phyloP scores from a whole-genome alignment of 2,329 filamentous ascomycete genomes.

The Fusarium armeniacum region DNA sequence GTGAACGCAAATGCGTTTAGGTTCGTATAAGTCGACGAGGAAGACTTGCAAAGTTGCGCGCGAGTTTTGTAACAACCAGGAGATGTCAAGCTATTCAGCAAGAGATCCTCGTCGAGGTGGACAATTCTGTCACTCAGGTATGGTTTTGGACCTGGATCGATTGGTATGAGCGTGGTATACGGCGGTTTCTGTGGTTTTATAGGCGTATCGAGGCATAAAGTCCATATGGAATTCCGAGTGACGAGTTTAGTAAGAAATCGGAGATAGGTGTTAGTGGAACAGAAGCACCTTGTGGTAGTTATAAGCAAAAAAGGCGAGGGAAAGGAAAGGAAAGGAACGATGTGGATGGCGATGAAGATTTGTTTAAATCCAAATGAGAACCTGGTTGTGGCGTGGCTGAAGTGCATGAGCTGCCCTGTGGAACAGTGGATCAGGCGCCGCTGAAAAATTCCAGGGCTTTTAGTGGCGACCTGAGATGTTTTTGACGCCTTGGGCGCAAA shows the following conservation, averaged over 20 bases:
- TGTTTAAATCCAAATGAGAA: conserved; percentile 40
- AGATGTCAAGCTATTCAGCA: conserved; percentile 38
- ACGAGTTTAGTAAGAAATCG: conserved; percentile 7
- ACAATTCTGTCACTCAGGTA: conserved; percentile 43
- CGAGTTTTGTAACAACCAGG: conserved; percentile 16
- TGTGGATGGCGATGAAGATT: conserved; percentile 42
- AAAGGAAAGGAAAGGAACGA: conserved; percentile 9
- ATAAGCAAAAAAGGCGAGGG: conserved; percentile 22
- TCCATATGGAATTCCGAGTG: conserved; percentile 45
- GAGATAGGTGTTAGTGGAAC: conserved; percentile 36
- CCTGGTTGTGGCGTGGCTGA: conserved; percentile 44
- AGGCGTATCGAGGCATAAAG: conserved; percentile 46
- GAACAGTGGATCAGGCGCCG: conserved; percentile 41
- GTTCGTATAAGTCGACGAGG: conserved; percentile 40
- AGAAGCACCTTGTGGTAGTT: conserved; percentile 33
- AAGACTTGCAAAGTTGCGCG: conserved; percentile 42
- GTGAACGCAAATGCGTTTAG: conserved; percentile 6
- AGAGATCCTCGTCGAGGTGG: conserved; percentile 45
- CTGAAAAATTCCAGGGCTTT: conserved; percentile 43
- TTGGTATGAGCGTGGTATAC: conserved; percentile 39
- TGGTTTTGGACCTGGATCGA: conserved; percentile 43
- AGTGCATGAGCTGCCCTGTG: conserved; percentile 36
- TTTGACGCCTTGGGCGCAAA: conserved; percentile 24
- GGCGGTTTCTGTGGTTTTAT: conserved; percentile 39
- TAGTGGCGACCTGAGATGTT: conserved; percentile 35